Percentiles rank a stretch among this genome's conserved stretches.
Evolutionary conservation across 768 basidiomycete genomes (phyloP).

Genomic region (Rhodotorula kratochvilovae): DNA sequence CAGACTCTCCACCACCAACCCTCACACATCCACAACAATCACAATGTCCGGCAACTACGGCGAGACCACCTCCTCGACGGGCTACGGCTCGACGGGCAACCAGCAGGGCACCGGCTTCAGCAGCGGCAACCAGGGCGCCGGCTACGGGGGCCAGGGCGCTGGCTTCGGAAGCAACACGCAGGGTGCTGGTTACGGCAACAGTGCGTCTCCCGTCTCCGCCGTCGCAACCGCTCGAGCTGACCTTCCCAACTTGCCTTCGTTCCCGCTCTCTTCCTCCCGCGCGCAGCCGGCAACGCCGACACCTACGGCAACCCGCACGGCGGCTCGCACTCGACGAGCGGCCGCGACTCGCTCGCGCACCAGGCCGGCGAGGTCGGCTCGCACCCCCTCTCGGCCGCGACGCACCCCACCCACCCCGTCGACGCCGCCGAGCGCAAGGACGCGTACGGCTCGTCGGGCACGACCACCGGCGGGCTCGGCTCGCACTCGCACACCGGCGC

Average conservation of each 20-base stretch:
- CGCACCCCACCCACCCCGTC: neutral
- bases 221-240: neutral
- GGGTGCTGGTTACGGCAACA: too few relatives aligned
- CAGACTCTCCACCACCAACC: too few relatives aligned
- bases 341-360: neutral
- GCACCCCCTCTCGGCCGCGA: conserved; percentile 10
- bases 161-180: too few relatives aligned
- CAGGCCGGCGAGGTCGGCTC: neutral
- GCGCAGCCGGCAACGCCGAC: neutral
- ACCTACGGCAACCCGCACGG: neutral
- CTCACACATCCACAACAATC: too few relatives aligned
- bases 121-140: too few relatives aligned
- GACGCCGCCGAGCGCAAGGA: neutral
- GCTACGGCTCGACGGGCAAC: too few relatives aligned
- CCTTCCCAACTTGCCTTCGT: neutral
- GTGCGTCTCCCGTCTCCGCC: too few relatives aligned
- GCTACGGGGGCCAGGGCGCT: too few relatives aligned
- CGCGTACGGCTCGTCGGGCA: neutral
- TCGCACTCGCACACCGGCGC: neutral
- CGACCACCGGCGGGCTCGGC: too few relatives aligned
- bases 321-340: neutral
- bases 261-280: neutral
- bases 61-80: too few relatives aligned
- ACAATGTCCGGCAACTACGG: too few relatives aligned
- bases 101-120: too few relatives aligned